phyloP scores from a whole-genome alignment of 345 rosid species.

The Corymbia maculata region DNA sequence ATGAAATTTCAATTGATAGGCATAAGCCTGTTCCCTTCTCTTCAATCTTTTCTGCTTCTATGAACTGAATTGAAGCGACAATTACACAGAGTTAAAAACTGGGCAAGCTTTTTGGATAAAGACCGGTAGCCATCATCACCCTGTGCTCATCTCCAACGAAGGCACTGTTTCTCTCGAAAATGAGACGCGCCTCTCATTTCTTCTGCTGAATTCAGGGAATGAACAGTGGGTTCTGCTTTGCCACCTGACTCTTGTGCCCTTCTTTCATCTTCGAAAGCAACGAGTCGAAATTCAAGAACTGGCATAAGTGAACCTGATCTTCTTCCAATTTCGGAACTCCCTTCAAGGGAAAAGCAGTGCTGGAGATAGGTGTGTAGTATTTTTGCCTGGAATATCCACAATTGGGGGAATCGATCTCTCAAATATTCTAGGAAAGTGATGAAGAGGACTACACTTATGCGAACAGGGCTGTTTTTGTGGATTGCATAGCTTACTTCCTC shows the following conservation, averaged over 20 bases:
- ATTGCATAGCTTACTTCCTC: no score
- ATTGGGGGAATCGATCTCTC: no score
- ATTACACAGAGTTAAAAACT: slow-evolving; percentile 9
- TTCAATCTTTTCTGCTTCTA: neutral
- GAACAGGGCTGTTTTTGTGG: no score
- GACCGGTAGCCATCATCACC: slow-evolving; percentile 14
- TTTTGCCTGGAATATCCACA: no score
- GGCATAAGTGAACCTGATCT: no score
- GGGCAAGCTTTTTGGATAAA: slow-evolving; percentile 25
- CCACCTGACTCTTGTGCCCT: slow-evolving; percentile 20
- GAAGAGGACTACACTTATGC: no score
- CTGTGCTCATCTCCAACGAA: slow-evolving; percentile 21
- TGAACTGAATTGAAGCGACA: neutral
- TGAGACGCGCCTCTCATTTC: slow-evolving; percentile 25
- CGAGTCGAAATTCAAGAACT: no score
- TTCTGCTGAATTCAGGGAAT: slow-evolving; percentile 20
- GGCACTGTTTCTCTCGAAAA: slow-evolving; percentile 26
- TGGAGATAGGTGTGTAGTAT: no score
- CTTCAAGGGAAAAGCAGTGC: no score
- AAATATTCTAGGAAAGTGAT: no score
- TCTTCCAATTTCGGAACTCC: no score
- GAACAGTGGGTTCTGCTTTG: slow-evolving; percentile 1
- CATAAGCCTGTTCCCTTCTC: neutral
- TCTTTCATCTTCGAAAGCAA: neutral
- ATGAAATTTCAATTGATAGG: neutral